Percentiles rank a stretch among this genome's conserved stretches.
Conservation (phyloP, 257 asterid species). For the Asclepias syriaca region DNA sequence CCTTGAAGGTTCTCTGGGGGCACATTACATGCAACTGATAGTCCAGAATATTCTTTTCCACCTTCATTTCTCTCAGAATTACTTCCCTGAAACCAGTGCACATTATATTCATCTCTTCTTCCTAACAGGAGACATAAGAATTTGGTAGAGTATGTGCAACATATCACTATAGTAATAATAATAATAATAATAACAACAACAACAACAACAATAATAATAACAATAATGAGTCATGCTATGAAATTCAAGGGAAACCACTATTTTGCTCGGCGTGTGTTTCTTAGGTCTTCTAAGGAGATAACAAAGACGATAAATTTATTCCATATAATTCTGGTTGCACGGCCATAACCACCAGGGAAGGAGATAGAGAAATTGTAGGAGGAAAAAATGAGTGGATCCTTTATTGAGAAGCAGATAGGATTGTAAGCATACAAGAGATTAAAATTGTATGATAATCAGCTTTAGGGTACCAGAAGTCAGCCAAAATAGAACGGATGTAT, state of each 20-base stretch:
- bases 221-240: not conserved
- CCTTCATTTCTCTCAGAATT: conserved; percentile 18
- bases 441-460: too few species aligned
- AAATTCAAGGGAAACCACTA: not conserved
- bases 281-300: not conserved
- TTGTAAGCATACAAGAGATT: too few species aligned
- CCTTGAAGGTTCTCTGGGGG: conserved; percentile 13
- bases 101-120: not conserved
- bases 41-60: conserved; percentile 15
- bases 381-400: too few species aligned
- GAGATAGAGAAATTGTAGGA: too few species aligned
- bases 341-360: too few species aligned
- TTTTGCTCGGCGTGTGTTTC: not conserved
- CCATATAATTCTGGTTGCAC: too few species aligned
- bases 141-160: not conserved
- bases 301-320: not conserved
- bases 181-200: not conserved
- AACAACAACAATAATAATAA: not conserved
- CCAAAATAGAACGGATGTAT: too few species aligned
- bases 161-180: not conserved
- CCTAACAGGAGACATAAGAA: not conserved
- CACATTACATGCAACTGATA: conserved; percentile 17
- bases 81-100: conserved; percentile 31
- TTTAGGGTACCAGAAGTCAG: too few species aligned
- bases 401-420: too few species aligned